Evolutionary conservation across 1,284 basidiomycete genomes (phyloP).

Genomic region (Leccinum ponderosum): DNA sequence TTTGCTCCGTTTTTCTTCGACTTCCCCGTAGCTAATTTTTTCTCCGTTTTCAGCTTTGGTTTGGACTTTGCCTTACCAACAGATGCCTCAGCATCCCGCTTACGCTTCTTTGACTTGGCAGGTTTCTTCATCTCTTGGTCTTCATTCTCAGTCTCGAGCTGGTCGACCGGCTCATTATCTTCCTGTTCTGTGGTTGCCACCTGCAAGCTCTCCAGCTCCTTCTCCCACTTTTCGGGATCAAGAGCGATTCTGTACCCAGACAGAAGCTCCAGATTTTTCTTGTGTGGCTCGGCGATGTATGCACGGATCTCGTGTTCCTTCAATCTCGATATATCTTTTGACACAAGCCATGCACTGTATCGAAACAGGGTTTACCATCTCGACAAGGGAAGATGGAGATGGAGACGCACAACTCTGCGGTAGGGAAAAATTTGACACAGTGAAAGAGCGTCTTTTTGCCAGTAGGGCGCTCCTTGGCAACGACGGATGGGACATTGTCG

Average conservation of each 20-base stretch:
- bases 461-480: conserved; percentile 68
- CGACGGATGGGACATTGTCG: conserved; percentile 55
- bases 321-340: conserved; percentile 82
- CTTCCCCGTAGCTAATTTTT: conserved; percentile 38
- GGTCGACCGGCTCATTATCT: conserved; percentile 68
- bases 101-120: conserved; percentile 60
- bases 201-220: conserved; percentile 48
- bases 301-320: conserved; percentile 81
- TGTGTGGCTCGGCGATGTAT: conserved; percentile 75
- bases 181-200: conserved; percentile 54
- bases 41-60: conserved; percentile 37
- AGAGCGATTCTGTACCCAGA: conserved; percentile 83
- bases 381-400: conserved; percentile 12
- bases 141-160: conserved; percentile 57
- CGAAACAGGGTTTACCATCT: conserved; percentile 16
- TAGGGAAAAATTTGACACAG: conserved; percentile 88
- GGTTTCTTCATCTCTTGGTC: conserved; percentile 51
- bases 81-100: conserved; percentile 48
- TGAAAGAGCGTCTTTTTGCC: conserved; percentile 72
- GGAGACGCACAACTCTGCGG: conserved; percentile 83
- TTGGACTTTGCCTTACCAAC: conserved; percentile 44
- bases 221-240: conserved; percentile 79
- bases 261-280: conserved; percentile 76
- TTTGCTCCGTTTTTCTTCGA: conserved; percentile 62
- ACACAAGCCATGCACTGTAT: conserved; percentile 79